Evolutionary conservation across 1,139 yeast species (phyloP), one percentile per base, ranked within the genome.

Genomic region (Nadsonia commutata): DNA sequence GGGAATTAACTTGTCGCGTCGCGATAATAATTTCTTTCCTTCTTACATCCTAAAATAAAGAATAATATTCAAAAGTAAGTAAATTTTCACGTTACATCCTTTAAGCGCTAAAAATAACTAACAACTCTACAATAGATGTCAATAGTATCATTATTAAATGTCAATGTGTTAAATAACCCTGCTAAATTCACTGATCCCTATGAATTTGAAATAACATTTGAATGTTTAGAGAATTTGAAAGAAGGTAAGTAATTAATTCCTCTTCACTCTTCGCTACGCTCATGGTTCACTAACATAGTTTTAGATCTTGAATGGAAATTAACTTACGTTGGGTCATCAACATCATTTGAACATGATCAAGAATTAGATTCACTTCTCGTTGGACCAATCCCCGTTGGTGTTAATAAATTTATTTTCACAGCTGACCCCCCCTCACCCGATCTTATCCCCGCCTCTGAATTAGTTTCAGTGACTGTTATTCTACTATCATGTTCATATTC

Each of bases 391-490:
- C 99, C 98, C 0, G 94, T 90, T 3, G 99, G 99, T 1, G 78
- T 90, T 43, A 90, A 90, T 59, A 88, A 90, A 62, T 93, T 90
- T 55, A 71, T 88, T 17, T 83, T 90, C 59, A 78, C 84, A 31
- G 97, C 98, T 0, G 97, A 90, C 56, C 95, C 99, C 0, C 98
- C 98, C 1, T 78, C 90, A 2, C 94, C 96, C 0, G 97, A 90
- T 52, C 66, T 88, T 51, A 90, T 90, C 52, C 98, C 99, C 1
- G 95, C 95, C 5, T 80, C 86, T 51, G 98, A 90, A 58, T 72
- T 93, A 51, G 96, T 90, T 18, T 78, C 93, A 53, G 97, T 90
- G 40, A 90, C 98, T 0, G 98, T 90, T 27, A 86, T 90, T 46
- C 66, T 90, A 46, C 70, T 90, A 50, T 83, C 95, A 48, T 90